Base-by-base conservation (phyloP, 129 eudicot genomes). In the Pseudognaphalium luteoalbum region DNA sequence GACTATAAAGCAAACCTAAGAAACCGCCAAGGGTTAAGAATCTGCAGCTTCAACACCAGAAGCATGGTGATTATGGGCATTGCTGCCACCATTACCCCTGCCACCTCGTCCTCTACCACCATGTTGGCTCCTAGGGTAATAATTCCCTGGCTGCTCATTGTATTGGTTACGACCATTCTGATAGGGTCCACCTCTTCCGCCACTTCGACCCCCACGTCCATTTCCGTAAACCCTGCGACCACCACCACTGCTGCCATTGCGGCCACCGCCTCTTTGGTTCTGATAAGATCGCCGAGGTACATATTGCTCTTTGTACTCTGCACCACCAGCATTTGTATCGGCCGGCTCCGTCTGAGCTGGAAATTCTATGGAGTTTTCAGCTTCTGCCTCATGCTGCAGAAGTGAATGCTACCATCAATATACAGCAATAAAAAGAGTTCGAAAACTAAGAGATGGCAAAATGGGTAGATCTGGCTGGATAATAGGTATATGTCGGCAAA, bases 161-260 rank as follows among this genome's bases (percentile, higher is more conserved):
- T 75, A 85, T 71, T 88, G 96, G 86, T 75, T 81, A 52, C 94
- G 89, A 2, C 97, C 98, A 67, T 93, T 93, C 85, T 87, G 95
- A 75, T 88, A 93, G 6, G 82, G 76, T 29, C 88, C 85, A 51
- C 91, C 87, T n/a, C 96, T 78, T 34, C 81, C 73, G 28, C 86
- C 78, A 66, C 87, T 86, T 71, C 97, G 79, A 41, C 96, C 97
- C 19, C 96, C 97, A 70, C 96, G 88, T 2, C 94, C 95, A 74
- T 84, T 85, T 39, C 88, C 50, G 56, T 82, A 85, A 70, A 96
- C 92, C 70, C 97, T 76, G 2, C 97, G 82, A 28, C 92, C 83
- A n/a, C 92, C 68, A 21, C 83, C 82, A 29, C 87, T 86, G 15
- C 90, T 86, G 10, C 85, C 78, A 25, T 77, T 75, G 32, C 90